These are phyloP conservation scores for Aspergillus sparsus DNA, from an alignment of 495 filamentous ascomycete genomes.

Conservation along the genomic window DNA sequence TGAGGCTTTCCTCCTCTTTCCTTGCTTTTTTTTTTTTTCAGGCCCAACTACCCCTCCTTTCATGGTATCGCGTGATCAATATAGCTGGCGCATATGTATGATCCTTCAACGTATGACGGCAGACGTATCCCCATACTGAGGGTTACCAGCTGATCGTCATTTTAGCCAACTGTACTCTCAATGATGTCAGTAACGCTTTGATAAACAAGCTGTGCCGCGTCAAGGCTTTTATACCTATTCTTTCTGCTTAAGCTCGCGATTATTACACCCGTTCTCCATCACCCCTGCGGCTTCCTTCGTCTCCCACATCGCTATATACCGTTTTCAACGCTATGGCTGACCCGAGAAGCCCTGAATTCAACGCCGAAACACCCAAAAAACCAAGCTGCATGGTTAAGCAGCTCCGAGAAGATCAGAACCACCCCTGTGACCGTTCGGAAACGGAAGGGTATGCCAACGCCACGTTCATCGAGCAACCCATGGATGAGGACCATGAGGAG, in stretches of 20 bases:
- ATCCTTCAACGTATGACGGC: no score
- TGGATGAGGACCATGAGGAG: conserved; percentile 2
- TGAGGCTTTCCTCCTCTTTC: no score
- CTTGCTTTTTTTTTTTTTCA: no score
- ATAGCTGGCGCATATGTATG: no score
- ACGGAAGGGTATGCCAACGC: neutral
- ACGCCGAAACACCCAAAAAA: conserved; percentile 1
- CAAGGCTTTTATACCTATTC: neutral
- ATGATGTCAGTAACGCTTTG: no score
- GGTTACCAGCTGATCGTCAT: no score
- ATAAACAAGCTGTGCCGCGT: no score
- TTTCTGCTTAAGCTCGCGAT: neutral
- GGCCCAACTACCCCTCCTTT: no score
- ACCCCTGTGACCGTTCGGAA: conserved; percentile 1
- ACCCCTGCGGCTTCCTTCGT: neutral
- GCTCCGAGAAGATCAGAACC: conserved; percentile 2
- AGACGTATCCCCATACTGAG: no score
- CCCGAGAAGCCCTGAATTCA: neutral
- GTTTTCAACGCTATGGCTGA: conserved; percentile 1
- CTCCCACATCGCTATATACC: conserved; percentile 2
- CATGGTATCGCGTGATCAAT: no score
- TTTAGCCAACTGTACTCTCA: no score
- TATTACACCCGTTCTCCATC: neutral
- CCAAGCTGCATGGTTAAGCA: neutral
- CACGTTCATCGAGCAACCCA: neutral